Base-by-base conservation (phyloP, 2,329 filamentous ascomycete species). In the Cryphonectria parasitica region DNA sequence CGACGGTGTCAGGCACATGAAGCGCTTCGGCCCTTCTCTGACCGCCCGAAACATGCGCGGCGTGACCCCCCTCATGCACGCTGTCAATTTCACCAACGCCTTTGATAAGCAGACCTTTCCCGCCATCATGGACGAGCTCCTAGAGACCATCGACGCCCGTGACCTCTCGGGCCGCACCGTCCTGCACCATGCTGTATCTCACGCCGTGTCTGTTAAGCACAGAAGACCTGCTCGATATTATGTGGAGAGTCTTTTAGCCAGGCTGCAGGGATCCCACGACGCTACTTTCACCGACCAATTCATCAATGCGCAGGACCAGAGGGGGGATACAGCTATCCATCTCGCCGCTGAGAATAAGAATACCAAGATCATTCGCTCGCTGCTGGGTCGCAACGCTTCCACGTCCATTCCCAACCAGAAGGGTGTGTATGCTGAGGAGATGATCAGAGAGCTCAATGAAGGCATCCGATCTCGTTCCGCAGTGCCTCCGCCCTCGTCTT, bases 41-140 rank as follows among this genome's bases (percentile, higher is more conserved):
- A 88, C 89, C 41, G 89, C 91, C 2, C 87, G 91, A 68, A 95
- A 94, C 69, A 82, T 88, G 61, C 85, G 89, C 28, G 91, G 92
- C 70, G 95, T 98, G 81, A 98, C 96, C 0, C 95, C 96, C 0
- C 88, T 99, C 49, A 98, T 99, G 89, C 91, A 95, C 60, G 92
- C 94, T 7, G 95, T 98, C 69, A 89, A 97, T 78, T 99, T 98
- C 80, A 98, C 95, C 62, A 99, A 99, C 80, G 97, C 96, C 79
- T 96, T 91, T 79, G 96, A 98, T 79, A 97, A 96, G 82, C 89
- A 94, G 75, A 95, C 93, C 0, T 98, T 98, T 82, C 92, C 94
- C 0, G 87, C 88, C 31, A 90, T 99, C 69, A 89, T 97, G 76
- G 92, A 92, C 74, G 89, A 97, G 73, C 87, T 99, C 4, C 90